Evolutionary conservation across 2,329 filamentous ascomycete species (phyloP), one percentile per base, ranked within the genome.

Genomic region (Macroventuria anomochaeta): DNA sequence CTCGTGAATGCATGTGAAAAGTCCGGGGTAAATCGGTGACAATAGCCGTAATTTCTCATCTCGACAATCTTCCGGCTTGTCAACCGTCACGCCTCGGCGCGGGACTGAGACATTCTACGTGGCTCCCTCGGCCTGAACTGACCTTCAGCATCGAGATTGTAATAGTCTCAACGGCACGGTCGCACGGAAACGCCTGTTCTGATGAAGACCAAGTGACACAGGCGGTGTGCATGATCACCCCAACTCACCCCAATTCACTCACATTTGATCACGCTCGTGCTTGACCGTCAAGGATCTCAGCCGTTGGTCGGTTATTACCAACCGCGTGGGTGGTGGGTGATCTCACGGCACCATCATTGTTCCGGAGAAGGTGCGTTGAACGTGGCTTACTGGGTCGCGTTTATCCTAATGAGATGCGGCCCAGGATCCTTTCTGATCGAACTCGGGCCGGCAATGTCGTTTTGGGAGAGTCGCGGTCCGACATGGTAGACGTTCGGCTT

Each of bases 241-340:
- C 15, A n/a, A 18, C 34, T 32, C 8, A 33, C 18, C 12, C 10
- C 17, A 31, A 12, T 25, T 12, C 44, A 15, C 28, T 46, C 41
- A 26, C 40, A 33, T 25, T 34, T 49, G 37, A 18, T 46, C 41
- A 28, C 42, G 37, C 46, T 48, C 29, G 46, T 41, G 44, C 36
- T n/a, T 18, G 29, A 29, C 5, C 18, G 18, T 8, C n/a, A 12
- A 15, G 39, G 31, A 7, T 33, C 7, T 18, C 6, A 32, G 48
- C 46, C 49, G 50, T 28, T 28, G 20, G 50, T 31, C 33, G 44
- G 44, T 44, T 29, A 44, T 49, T 54, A 54, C 44, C 44, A 44
- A 39, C 51, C 39, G 51, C 51, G 43, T 49, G 51, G 51, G 39
- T 44, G 26, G 29, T 41, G 49, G 42, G 38, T 29, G 44, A 23